Evolutionary conservation across 2,329 filamentous ascomycete genomes (phyloP).

Genomic region (Phialophora expanda): DNA sequence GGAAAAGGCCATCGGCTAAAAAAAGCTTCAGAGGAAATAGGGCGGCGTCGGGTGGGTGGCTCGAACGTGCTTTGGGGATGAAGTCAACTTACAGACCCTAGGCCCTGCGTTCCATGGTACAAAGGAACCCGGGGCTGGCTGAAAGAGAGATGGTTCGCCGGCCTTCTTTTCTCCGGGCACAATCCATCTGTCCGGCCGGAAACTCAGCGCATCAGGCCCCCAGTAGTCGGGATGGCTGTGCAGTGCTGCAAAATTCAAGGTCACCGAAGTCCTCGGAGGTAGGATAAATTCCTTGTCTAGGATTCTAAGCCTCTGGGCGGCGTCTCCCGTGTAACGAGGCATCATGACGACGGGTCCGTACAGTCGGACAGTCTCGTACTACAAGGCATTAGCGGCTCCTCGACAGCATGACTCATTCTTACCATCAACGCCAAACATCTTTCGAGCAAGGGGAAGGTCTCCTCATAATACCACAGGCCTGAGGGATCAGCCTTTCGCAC

Average conservation of each 20-base stretch:
- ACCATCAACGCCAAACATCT: slow-evolving; percentile 58
- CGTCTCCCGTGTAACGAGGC: slow-evolving; percentile 32
- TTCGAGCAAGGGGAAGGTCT: slow-evolving; percentile 52
- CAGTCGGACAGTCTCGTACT: slow-evolving; percentile 42
- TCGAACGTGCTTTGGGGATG: not conserved
- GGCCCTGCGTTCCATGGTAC: slow-evolving; percentile 44
- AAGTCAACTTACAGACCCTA: slow-evolving; percentile 20
- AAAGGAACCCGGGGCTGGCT: slow-evolving; percentile 38
- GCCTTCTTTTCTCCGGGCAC: slow-evolving; percentile 43
- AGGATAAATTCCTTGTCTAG: slow-evolving; percentile 31
- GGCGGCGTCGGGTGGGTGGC: not conserved
- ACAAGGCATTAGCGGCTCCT: slow-evolving; percentile 5
- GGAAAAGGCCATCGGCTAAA: not conserved
- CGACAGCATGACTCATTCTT: slow-evolving; percentile 21
- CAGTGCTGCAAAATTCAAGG: slow-evolving; percentile 40
- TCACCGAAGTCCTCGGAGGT: slow-evolving; percentile 38
- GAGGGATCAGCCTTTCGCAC: slow-evolving; percentile 31
- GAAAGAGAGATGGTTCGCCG: slow-evolving; percentile 55
- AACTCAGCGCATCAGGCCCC: slow-evolving; percentile 40
- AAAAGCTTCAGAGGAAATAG: not conserved
- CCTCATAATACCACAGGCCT: slow-evolving; percentile 49
- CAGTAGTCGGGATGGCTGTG: slow-evolving; percentile 43
- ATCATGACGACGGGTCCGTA: slow-evolving; percentile 37
- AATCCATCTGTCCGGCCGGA: slow-evolving; percentile 52
- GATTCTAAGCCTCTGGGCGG: slow-evolving; percentile 31